Conservation (phyloP, 495 filamentous ascomycete genomes). For the Ascobolus immersus region DNA sequence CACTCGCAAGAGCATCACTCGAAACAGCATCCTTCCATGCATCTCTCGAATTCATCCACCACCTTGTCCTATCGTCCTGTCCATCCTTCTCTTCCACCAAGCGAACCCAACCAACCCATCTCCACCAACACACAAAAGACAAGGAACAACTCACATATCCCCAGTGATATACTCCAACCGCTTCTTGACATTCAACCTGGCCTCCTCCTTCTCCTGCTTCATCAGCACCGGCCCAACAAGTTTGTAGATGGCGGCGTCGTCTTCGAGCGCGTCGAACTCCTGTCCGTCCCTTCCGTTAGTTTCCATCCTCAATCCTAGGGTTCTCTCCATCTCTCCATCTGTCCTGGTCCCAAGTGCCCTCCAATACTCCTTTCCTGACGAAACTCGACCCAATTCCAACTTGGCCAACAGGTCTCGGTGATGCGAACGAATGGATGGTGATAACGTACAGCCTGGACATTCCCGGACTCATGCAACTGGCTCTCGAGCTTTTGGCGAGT, state of each 20-base stretch:
- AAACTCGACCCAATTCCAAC: too few relatives aligned
- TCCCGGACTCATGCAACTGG: slow-evolving; percentile 74
- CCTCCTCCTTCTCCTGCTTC: slow-evolving; percentile 79
- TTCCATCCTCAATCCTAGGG: neutral
- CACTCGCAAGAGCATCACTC: neutral
- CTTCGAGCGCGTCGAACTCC: slow-evolving; percentile 59
- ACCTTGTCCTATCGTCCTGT: neutral
- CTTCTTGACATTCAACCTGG: slow-evolving; percentile 65
- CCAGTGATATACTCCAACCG: slow-evolving; percentile 77
- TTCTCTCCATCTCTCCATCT: neutral
- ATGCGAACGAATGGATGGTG: too few relatives aligned
- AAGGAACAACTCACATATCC: slow-evolving; percentile 46
- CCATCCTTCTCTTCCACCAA: too few relatives aligned
- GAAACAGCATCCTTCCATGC: neutral
- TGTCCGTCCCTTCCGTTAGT: slow-evolving; percentile 12
- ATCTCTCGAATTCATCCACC: neutral
- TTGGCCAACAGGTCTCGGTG: too few relatives aligned
- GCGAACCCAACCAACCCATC: too few relatives aligned
- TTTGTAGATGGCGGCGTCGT: slow-evolving; percentile 79
- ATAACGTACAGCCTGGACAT: slow-evolving; percentile 45
- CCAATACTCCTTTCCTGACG: neutral
- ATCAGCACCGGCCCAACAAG: slow-evolving; percentile 74
- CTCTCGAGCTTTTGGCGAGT: slow-evolving; percentile 85
- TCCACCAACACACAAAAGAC: neutral
- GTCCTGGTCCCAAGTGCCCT: too few relatives aligned